Evolutionary conservation across 306 rosid genomes (phyloP).

Genomic region (Acmispon strigosus): DNA sequence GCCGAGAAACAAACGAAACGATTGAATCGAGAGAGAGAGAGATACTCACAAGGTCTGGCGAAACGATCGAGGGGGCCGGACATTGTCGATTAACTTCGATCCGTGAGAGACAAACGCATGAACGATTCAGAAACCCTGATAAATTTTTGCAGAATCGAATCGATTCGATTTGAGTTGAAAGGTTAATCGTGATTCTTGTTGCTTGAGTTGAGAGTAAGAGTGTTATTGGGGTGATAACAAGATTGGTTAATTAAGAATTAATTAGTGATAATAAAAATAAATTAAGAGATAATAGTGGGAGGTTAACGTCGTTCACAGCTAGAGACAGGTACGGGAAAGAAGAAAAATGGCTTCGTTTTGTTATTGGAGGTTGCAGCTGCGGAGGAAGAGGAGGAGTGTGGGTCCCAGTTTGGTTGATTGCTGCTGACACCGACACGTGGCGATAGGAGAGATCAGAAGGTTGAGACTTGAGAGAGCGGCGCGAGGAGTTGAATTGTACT

Average conservation of each 20-base stretch:
- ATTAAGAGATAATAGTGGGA: not conserved
- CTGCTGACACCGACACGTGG: not conserved
- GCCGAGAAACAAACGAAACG: not conserved
- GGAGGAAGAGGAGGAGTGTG: not conserved
- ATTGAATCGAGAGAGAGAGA: not conserved
- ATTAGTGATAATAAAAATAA: not conserved
- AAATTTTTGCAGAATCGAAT: not conserved
- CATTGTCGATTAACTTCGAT: constrained; percentile 33
- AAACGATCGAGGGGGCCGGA: constrained; percentile 81
- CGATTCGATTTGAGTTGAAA: not conserved
- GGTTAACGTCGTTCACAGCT: constrained; percentile 35
- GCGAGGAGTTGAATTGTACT: not conserved
- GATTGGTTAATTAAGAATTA: not conserved
- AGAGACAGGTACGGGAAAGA: constrained; percentile 9
- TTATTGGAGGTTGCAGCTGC: not conserved
- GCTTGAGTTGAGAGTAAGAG: too few relatives aligned
- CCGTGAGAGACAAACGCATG: not conserved
- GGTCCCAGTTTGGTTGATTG: constrained; percentile 15
- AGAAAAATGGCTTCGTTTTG: not conserved
- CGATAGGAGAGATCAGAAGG: not conserved
- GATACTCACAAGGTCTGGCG: constrained; percentile 69
- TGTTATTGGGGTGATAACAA: too few relatives aligned
- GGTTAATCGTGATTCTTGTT: too few relatives aligned
- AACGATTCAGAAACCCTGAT: constrained; percentile 27
- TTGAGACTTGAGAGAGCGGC: not conserved